A percentile compares a stretch with the other conserved stretches of the same genome.
phyloP scores from a whole-genome alignment of 352 stramenopile genomes.

The Globisporangium carolinianum region DNA sequence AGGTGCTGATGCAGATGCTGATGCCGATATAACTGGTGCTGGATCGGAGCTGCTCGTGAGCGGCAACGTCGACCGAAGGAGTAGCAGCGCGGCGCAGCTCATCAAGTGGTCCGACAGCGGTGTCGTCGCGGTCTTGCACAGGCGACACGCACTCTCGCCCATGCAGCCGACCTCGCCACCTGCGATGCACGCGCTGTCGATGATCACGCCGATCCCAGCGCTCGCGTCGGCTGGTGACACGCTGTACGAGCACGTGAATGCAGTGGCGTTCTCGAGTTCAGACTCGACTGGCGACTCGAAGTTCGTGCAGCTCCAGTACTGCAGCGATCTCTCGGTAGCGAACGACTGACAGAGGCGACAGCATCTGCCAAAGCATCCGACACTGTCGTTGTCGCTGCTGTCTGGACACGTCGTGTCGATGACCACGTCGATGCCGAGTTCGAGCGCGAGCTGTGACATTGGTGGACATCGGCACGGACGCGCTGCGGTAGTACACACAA shows the following conservation, averaged over 20 bases:
- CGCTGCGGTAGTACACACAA: not conserved
- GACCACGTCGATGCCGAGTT: not conserved
- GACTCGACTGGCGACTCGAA: not conserved
- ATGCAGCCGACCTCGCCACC: conserved; percentile 8
- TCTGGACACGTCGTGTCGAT: not conserved
- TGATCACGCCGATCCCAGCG: conserved; percentile 1
- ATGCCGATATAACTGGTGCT: not conserved
- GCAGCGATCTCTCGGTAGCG: not conserved
- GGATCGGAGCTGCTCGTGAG: not conserved
- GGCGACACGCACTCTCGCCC: conserved; percentile 4
- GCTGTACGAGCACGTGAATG: not conserved
- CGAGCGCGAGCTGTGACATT: not conserved
- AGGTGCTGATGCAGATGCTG: not conserved
- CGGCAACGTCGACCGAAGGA: not conserved
- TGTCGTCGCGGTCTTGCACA: conserved; percentile 7
- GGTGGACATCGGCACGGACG: not conserved
- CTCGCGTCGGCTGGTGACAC: not conserved
- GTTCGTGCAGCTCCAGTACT: conserved; percentile 3
- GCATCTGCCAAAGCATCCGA: conserved; percentile 1
- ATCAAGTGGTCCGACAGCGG: conserved; percentile 1
- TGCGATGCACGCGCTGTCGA: conserved; percentile 14
- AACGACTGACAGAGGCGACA: conserved; percentile 5
- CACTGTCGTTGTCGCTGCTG: not conserved
- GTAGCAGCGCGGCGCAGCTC: not conserved
- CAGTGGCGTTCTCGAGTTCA: too few species aligned